Conservation (phyloP, 2,329 filamentous ascomycete genomes). For the Cercospora zeina region DNA sequence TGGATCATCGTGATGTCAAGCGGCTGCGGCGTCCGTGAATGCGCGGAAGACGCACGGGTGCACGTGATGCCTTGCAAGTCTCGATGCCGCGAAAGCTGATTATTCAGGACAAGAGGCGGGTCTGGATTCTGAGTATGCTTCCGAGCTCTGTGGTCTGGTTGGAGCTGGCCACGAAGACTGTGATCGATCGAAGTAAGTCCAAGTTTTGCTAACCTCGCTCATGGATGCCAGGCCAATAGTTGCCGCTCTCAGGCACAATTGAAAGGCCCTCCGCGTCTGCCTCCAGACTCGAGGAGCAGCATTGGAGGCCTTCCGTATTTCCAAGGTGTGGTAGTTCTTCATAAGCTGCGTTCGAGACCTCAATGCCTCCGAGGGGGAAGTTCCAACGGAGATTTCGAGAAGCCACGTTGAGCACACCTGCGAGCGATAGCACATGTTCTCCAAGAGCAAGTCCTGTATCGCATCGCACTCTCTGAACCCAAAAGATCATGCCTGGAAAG, state of each 20-base stretch:
- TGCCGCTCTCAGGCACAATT: not conserved
- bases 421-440: not conserved
- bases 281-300: not conserved
- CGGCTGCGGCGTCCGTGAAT: not conserved
- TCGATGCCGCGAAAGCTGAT: not conserved
- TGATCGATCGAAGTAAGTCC: not conserved
- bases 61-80: conserved; percentile 8
- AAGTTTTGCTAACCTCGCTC: not conserved
- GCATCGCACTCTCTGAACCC: not conserved
- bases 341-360: not conserved
- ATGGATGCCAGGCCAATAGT: not conserved
- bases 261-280: not conserved
- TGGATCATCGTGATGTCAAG: conserved; percentile 23
- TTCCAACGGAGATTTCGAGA: not conserved
- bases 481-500: not conserved
- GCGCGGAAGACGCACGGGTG: not conserved
- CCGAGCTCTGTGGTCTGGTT: not conserved
- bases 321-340: not conserved
- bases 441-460: not conserved
- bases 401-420: not conserved
- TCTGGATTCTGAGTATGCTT: not conserved
- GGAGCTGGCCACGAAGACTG: not conserved
- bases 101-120: not conserved
- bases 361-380: not conserved
- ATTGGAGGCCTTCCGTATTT: not conserved